Evolutionary conservation across 805 yeast species (phyloP).

Genomic region (Lachancea meyersii): DNA sequence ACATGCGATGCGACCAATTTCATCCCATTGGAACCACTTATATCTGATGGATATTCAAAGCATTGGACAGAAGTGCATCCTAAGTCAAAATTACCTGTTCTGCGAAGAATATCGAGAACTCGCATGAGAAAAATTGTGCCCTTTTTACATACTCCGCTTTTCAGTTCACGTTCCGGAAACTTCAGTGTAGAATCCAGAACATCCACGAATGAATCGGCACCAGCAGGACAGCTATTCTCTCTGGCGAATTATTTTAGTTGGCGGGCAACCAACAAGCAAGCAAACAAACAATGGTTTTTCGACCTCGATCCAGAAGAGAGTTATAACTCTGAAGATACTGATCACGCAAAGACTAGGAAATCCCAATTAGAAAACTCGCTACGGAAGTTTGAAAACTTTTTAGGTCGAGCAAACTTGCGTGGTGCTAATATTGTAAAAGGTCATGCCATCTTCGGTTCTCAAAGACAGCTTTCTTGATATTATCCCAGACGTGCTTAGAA

Average conservation of each 20-base stretch:
- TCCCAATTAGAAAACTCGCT: background rate
- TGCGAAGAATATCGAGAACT: constrained; percentile 16
- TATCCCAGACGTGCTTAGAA: no score
- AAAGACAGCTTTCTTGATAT: no score
- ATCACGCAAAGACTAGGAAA: background rate
- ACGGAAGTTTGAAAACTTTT: background rate
- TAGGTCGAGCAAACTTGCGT: background rate
- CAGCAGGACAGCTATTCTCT: background rate
- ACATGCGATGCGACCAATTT: constrained; percentile 35
- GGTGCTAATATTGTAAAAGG: no score
- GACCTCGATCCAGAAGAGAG: constrained; percentile 15
- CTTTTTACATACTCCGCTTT: constrained; percentile 46
- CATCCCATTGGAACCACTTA: constrained; percentile 47
- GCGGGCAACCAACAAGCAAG: background rate
- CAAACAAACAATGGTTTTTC: constrained; percentile 11
- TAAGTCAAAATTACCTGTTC: constrained; percentile 15
- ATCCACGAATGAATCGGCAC: background rate
- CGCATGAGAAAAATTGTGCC: constrained; percentile 47
- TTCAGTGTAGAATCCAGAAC: background rate
- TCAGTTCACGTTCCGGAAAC: background rate
- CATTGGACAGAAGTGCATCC: constrained; percentile 40
- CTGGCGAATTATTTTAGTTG: background rate
- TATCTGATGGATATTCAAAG: constrained; percentile 48
- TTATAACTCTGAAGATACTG: background rate
- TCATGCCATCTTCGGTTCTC: no score